Base-by-base conservation (phyloP, 2,329 filamentous ascomycete species). In the Didymella arachidicola region DNA sequence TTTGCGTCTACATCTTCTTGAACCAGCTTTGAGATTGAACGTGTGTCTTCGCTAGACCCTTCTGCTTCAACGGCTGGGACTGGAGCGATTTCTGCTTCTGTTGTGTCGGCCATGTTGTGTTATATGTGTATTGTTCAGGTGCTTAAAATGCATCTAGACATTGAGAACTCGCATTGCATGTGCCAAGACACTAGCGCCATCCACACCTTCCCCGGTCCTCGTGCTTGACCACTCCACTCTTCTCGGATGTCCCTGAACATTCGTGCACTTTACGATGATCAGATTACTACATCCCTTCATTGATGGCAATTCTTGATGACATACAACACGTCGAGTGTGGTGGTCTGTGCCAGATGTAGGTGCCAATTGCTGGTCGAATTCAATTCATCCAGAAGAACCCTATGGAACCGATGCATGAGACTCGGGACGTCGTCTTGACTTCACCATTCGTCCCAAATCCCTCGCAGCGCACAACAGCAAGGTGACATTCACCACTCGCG, bases 31-130 rank as follows among this genome's bases (percentile, higher is more conserved):
- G 58, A 30, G 32, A 58, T 53, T 26, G 60, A 30, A 8, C 45
- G 44, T 11, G 49, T 42, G 11, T 57, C 52, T 38, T 61, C 60
- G 19, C 53, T 22, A 11, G 55, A 7, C 16, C 56, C 19, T 38
- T 64, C 47, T 7, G 55, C 30, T 36, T 60, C 58, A n/a, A 29
- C 25, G 57, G 63, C 60, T 8, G 43, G 50, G 36, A 54, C 22
- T 8, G 47, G 26, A 2, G 45, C 19, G 16, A 57, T 41, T 38
- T 69, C 61, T 55, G 44, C 3, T 53, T 65, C 63, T 41, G 48
- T 52, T 54, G 53, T 51, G 57, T 68, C 61, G 61, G 64, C 62
- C 68, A 71, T 72, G 59, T 53, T 67, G 59, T 11, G 14, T 39
- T 63, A 43, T 58, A 32, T 53, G 32, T 25, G 36, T 19, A 11